Base-by-base conservation (phyloP, 1,284 basidiomycete species). In the Austroboletus niveus region DNA sequence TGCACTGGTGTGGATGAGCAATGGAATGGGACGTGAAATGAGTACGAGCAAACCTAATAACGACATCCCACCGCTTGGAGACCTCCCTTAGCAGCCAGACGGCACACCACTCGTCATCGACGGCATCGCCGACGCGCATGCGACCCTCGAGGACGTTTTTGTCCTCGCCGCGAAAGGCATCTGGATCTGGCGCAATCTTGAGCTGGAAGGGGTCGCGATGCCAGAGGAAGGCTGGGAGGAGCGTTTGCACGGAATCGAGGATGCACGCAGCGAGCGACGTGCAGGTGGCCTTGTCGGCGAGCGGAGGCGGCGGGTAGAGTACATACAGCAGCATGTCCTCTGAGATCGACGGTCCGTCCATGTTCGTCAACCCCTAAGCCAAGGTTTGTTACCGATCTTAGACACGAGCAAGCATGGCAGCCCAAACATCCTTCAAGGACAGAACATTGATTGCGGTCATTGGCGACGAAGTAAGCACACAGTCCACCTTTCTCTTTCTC, bases 61-160 rank as follows among this genome's bases (percentile, higher is more conserved):
- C 81, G 41, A 91, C 74, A 58, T 92, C 85, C 86, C 89, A 94
- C 55, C 80, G 81, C 45, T 74, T 71, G 55, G 84, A 89, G 50
- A 95, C 77, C 69, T 92, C 80, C 58, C 77, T 77, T 55, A 97
- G 71, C 35, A 98, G 74, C 90, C 92, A 98, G 14, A 96, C 92
- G 15, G 83, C 79, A 63, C 87, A 88, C 95, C 95, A 98, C 71
- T 98, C 96, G 64, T 98, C 95, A 65, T 98, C 94, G 17, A 98
- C 81, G 48, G 87, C 91, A 69, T 97, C 96, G 4, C 94, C 94
- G 20, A 96, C 88, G 43, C 94, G 77, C 84, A 94, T 91, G 35
- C 75, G 74, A 8, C 93, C 90, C 60, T 89, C 82, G 1, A 94
- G 72, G 24, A 83, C 67, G 73, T 78, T 84, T 15, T 62, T 70